These are phyloP conservation scores for Santalum album DNA, from an alignment of 164 flowering plant genomes.

Conservation along the genomic window DNA sequence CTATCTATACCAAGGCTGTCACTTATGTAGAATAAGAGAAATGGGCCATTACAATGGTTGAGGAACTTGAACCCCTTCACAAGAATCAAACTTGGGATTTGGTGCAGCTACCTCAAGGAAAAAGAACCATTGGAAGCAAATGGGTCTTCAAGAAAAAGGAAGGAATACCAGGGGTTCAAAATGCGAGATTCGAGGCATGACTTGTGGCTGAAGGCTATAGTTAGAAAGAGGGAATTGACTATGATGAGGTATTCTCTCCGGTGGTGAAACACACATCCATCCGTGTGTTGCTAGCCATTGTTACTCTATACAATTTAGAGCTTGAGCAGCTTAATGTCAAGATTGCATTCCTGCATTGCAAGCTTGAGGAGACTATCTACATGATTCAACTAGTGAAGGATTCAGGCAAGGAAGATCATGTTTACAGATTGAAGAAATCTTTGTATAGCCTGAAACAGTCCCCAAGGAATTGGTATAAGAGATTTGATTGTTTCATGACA, in stretches of 20 bases:
- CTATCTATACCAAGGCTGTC: neutral
- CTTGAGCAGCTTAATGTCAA: too few relatives aligned
- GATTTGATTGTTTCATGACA: too few relatives aligned
- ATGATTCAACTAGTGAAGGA: too few relatives aligned
- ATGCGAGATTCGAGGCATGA: neutral
- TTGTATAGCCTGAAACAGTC: too few relatives aligned
- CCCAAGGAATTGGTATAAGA: too few relatives aligned
- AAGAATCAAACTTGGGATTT: constrained; percentile 1
- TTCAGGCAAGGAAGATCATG: too few relatives aligned
- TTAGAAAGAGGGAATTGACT: neutral
- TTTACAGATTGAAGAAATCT: too few relatives aligned
- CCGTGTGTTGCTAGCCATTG: too few relatives aligned
- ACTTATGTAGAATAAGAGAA: neutral
- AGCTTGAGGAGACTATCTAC: too few relatives aligned
- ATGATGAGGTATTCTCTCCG: neutral
- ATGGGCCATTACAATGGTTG: neutral
- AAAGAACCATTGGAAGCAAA: neutral
- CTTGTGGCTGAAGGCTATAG: neutral
- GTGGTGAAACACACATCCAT: neutral
- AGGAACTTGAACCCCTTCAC: neutral
- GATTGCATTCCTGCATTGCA: too few relatives aligned
- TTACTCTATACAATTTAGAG: too few relatives aligned
- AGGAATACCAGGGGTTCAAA: constrained; percentile 1
- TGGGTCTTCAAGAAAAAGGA: constrained; percentile 3
- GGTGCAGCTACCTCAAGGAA: neutral